Evolutionary conservation across 768 basidiomycete species (phyloP), one percentile per base, ranked within the genome.

Genomic region (Obba rivulosa): DNA sequence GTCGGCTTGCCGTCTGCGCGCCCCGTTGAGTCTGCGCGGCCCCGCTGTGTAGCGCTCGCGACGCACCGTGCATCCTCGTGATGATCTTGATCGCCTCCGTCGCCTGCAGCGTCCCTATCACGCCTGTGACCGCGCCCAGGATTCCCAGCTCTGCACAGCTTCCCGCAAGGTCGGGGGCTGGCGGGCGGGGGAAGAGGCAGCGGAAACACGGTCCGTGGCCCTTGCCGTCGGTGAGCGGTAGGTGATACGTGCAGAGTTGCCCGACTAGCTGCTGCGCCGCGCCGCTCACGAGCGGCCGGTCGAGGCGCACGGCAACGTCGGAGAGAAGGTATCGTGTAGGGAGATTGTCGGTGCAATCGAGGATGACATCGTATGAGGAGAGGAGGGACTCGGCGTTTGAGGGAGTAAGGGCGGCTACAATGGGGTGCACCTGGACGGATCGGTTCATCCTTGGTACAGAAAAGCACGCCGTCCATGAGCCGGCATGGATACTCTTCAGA

Each of bases 291-390:
- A 98, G 82, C 13, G 91, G 87, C 41, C 83, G 88, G n/a, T 70
- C 67, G 2, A 93, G 76, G 1, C 69, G 70, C 34, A 92, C 87
- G 14, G 87, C 81, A 1, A 81, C 79, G 63, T 98, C 94, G 21
- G 91, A 93, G 45, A 99, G 75, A 17, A 98, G 79, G 66, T 98
- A 98, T 4, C 96, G 85, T 0, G 92, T 93, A 2, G 87, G 81
- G 2, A 85, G 80, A 54, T 96, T 95, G 68, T 97, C 94, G 3
- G 93, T 96, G 71, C 94, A 97, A 68, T 97, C 95, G 14, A 97
- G 71, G 43, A 97, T 73, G 44, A 96, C 66, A 62, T 87, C 80
- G 59, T 90, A 92, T 1, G 75, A 60, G 10, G 61, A 54, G 10
- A 94, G 69, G 18, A 89, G 66, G 14, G 66, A 51, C n/a, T 79